Conservation (phyloP, 306 rosid species). For the Prunus dulcis region DNA sequence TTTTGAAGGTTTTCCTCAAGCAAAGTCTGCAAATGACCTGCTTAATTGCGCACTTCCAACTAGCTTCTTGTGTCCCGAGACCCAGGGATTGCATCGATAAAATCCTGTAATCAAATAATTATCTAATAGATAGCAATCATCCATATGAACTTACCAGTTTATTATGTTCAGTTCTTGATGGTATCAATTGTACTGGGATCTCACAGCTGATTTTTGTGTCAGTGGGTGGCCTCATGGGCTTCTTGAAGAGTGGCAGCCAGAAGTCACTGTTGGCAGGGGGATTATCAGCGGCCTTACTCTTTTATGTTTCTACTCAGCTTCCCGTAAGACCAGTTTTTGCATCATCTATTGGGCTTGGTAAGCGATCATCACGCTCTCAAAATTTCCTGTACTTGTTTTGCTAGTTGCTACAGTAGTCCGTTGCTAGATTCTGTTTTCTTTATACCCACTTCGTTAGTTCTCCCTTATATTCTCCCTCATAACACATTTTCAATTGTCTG, state of each 20-base stretch:
- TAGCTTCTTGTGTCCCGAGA: not conserved
- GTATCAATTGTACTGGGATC: not conserved
- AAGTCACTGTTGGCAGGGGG: conserved; percentile 92
- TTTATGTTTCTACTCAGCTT: conserved; percentile 59
- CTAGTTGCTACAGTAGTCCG: not conserved
- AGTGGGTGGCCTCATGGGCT: conserved; percentile 97
- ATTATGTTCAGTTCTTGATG: not conserved
- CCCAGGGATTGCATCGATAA: not conserved
- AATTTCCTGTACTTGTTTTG: not conserved
- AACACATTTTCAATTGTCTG: not conserved
- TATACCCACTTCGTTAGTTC: not conserved
- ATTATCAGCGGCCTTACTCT: conserved; percentile 60
- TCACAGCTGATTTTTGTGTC: conserved; percentile 14
- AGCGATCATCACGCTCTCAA: conserved; percentile 21
- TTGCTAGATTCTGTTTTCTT: not conserved
- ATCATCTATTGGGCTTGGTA: conserved; percentile 91
- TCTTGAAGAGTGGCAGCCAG: conserved; percentile 90
- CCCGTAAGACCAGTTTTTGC: conserved; percentile 81
- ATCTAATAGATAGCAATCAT: not conserved
- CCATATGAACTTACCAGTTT: not conserved
- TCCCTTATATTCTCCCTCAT: not conserved
- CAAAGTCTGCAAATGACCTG: not conserved
- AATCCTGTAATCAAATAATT: not conserved
- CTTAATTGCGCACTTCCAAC: not conserved
- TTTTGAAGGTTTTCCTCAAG: not conserved